Base-by-base conservation (phyloP, 2,329 filamentous ascomycete genomes). In the Chaetomiaceae sp. region DNA sequence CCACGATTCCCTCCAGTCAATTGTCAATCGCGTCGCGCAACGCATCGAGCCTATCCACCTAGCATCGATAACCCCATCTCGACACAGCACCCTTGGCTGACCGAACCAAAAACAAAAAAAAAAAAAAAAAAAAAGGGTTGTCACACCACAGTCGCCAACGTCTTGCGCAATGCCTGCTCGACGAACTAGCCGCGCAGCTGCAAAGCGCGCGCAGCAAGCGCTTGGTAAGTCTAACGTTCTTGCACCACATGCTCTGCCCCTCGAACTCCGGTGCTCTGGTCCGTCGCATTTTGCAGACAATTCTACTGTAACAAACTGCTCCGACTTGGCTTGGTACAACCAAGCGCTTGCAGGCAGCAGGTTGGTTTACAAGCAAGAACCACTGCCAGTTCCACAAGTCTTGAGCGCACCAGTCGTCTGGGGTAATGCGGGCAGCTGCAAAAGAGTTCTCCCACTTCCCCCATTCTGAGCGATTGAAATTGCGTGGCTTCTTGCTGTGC, bases 171-270 rank as follows among this genome's bases (percentile, higher is more conserved):
- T 58, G 58, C 48, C 54, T 20, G 48, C 54, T 33, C 56, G 58
- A 37, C 68, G 73, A 45, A 73, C 73, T 20, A 70, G 71, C 55
- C 71, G 73, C 54, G 73, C 73, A 25, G 73, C 73, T 41, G 73
- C 73, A 38, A 69, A 72, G 61, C 70, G 71, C 51, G 73, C 73
- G 23, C 71, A 71, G 37, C 69, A 71, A 29, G 73, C 71, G 27
- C 66, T 75, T 37, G 72, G 72, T 74, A 64, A 56, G 67, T 62
- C n/a, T 48, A 38, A 18, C 13, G 32, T 52, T 36, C 46, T 25
- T 30, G 23, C 23, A 16, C 11, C 13, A n/a, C 20, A 13, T 29
- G 2, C 16, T 9, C 41, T 40, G 41, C 34, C 48, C 27, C 16
- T 46, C 48, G 8, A 32, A 25, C 21, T 8, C 4, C 2, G 25